Evolutionary conservation across 306 rosid species (phyloP).

Genomic region (Acacia crassicarpa): DNA sequence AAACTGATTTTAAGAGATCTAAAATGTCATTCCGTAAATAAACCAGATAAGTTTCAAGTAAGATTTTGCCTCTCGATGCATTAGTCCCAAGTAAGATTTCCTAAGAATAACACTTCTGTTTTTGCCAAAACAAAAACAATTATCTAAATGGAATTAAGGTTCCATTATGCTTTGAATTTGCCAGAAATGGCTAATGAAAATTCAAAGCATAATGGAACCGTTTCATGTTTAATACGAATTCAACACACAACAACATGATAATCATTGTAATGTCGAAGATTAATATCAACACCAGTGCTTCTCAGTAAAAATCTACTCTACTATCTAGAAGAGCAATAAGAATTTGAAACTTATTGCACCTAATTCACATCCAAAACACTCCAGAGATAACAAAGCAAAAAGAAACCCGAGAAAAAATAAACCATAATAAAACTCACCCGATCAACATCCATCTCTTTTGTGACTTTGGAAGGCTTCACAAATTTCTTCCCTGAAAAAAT

Average conservation of each 20-base stretch:
- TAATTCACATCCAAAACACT: neutral
- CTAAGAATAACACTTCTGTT: neutral
- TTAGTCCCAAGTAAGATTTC: neutral
- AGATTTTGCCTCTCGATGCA: neutral
- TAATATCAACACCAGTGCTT: no score
- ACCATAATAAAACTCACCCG: slow-evolving; percentile 48
- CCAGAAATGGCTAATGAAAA: neutral
- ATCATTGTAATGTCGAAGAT: no score
- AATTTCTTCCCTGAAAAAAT: slow-evolving; percentile 58
- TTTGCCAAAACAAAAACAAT: neutral
- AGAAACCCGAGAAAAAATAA: neutral
- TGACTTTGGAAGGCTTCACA: slow-evolving; percentile 67
- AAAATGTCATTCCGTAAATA: neutral
- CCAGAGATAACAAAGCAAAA: neutral
- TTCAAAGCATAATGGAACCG: neutral
- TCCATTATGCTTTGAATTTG: no score
- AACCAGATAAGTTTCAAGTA: neutral
- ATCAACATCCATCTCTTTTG: slow-evolving; percentile 83
- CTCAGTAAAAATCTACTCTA: no score
- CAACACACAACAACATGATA: no score
- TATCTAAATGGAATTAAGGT: no score
- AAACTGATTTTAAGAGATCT: neutral
- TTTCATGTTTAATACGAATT: no score
- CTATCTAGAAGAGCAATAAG: neutral
- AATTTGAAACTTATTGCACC: neutral